Percentiles rank a stretch among this genome's conserved stretches.
Conservation (phyloP, 176 grass and related monocot genomes). For the barley (Hordeum vulgare) region DNA sequence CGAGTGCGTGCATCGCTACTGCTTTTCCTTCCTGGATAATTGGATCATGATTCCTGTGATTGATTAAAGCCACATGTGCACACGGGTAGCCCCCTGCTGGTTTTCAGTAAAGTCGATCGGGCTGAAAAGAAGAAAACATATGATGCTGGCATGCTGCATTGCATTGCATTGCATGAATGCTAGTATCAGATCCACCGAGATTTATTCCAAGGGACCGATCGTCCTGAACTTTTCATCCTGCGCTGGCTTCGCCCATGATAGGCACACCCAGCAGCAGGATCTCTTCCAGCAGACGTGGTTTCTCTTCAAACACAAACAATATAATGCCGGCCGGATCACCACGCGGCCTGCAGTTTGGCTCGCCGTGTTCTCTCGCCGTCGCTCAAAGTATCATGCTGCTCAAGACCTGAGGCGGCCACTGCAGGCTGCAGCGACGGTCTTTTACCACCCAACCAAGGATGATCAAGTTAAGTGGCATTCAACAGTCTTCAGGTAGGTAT, state of each 20-base stretch:
- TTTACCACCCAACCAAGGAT: not conserved
- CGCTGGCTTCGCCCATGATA: not conserved
- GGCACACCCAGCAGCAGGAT: not conserved
- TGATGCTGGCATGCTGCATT: not conserved
- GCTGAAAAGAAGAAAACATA: not conserved
- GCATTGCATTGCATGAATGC: not conserved
- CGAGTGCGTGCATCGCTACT: not conserved
- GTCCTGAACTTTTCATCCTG: not conserved
- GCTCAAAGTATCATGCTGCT: not conserved
- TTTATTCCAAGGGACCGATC: conserved; percentile 9
- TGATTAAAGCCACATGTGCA: not conserved
- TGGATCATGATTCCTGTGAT: not conserved
- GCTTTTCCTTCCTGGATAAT: not conserved
- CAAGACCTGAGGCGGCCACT: not conserved
- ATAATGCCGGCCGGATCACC: not conserved
- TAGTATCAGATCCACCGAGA: conserved; percentile 20
- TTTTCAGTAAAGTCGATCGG: not conserved
- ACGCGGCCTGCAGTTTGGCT: not conserved
- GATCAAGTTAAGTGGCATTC: not conserved
- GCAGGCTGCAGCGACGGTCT: not conserved
- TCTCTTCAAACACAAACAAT: not conserved
- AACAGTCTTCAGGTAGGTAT: not conserved
- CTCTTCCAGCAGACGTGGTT: not conserved
- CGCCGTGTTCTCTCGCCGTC: not conserved
- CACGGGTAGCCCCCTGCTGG: not conserved